Base-by-base conservation (phyloP, 176 grass and related monocot species). In the Aechmea fasciata region DNA sequence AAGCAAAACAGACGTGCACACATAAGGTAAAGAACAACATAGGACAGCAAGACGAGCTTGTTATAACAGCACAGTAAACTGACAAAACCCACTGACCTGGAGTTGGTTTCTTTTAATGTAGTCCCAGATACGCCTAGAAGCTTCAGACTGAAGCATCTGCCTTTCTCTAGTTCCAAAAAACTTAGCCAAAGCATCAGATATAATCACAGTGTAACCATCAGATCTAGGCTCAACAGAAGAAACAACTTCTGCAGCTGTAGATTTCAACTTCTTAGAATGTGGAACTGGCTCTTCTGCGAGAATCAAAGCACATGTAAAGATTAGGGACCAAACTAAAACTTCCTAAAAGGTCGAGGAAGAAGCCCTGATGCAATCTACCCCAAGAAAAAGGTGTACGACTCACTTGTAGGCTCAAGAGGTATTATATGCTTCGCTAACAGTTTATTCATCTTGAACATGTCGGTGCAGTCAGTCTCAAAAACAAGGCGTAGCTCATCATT, bases 401-500 rank as follows among this genome's bases (percentile, higher is more conserved):
- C 80, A 96, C 91, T 85, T 81, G 77, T 64, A 77, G 82, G 24
- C 49, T 87, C 87, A 1, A 96, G 74, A 73, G 87, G 59, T 69
- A 52, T 79, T 81, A 96, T 96, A 82, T 96, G 91, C 84, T 96
- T 96, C 11, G 84, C 64, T 18, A 96, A 66, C 67, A 96, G 87
- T 64, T 96, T 96, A 78, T 96, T 96, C 91, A 96, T 96, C 77
- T 87, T 90, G 81, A 96, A 96, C 91, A 96, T 96, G 51, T 96
- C 91, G 47, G 91, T 96, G 64, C 67, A 85, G 69, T 96, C 91
- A 67, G 91, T 96, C 84, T 96, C 87, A 80, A 96, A 96, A 75
- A 90, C 87, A 70, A 96, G 47, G 64, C 87, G 84, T 26, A 96
- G 72, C 59, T 96, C 91, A 20, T 96, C 87, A 82, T 96, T 96